Evolutionary conservation across 768 basidiomycete species (phyloP).

Genomic region (Inosperma sp.): DNA sequence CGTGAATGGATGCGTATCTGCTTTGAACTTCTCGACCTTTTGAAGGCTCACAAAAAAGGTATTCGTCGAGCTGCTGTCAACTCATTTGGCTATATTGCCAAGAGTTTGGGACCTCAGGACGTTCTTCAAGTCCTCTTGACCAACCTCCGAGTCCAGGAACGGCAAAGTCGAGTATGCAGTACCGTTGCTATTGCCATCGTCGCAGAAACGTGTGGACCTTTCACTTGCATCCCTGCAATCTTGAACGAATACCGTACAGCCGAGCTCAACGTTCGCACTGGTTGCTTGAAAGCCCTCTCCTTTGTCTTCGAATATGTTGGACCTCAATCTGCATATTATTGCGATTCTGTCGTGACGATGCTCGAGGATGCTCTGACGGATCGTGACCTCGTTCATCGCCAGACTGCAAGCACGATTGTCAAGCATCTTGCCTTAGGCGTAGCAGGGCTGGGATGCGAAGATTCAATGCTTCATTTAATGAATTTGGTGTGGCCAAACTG

Average conservation of each 20-base stretch:
- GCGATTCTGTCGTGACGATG: constrained; percentile 95
- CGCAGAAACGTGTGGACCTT: constrained; percentile 91
- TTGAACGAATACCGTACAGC: constrained; percentile 98
- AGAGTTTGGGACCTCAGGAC: constrained; percentile 98
- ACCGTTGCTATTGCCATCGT: constrained; percentile 98
- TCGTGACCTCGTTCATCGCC: constrained; percentile 95
- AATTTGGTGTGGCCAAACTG: constrained; percentile 99
- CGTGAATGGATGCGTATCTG: constrained; percentile 99
- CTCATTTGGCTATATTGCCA: constrained; percentile 99
- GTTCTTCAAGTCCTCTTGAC: constrained; percentile 93
- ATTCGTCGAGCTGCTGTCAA: constrained; percentile 99
- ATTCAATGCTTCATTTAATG: constrained; percentile 96
- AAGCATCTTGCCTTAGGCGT: constrained; percentile 97
- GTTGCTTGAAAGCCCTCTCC: constrained; percentile 95
- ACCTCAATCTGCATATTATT: constrained; percentile 93
- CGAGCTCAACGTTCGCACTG: constrained; percentile 97
- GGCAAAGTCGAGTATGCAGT: constrained; percentile 96
- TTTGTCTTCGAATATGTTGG: constrained; percentile 99
- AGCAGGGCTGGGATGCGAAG: constrained; percentile 95
- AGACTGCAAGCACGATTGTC: constrained; percentile 97
- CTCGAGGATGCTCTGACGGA: constrained; percentile 98
- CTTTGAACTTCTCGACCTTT: constrained; percentile 92
- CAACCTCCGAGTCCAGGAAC: constrained; percentile 96
- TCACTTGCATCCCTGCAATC: constrained; percentile 98
- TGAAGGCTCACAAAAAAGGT: constrained; percentile 99